Base-by-base conservation (phyloP, 805 yeast genomes). In the Groenewaldozyma salmanticensis region DNA sequence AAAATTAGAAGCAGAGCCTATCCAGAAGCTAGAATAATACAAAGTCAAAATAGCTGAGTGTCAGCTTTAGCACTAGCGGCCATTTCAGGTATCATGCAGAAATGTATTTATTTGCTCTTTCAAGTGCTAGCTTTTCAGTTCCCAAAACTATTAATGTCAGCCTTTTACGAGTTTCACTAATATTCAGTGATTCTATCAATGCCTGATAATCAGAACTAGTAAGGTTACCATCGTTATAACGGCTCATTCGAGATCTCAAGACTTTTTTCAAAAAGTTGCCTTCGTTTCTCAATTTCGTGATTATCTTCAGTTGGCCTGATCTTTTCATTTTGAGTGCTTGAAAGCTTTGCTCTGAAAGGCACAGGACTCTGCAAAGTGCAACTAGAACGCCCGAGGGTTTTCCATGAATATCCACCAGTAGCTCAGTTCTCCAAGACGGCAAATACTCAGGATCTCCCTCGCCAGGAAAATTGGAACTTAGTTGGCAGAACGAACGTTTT, bases 41-140 rank as follows among this genome's bases (percentile, higher is more conserved):
- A 15, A 34, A 19, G 21, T 7, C 13, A 19, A 19, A 34, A 19
- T 34, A n/a, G n/a, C n/a, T n/a, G n/a, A n/a, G n/a, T n/a, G n/a
- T n/a, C n/a, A n/a, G n/a, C n/a, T n/a, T n/a, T n/a, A n/a, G n/a
- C n/a, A n/a, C n/a, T n/a, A n/a, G n/a, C n/a, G n/a, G n/a, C n/a
- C n/a, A n/a, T n/a, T n/a, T n/a, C n/a, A n/a, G n/a, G n/a, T n/a
- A n/a, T n/a, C n/a, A n/a, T n/a, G n/a, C n/a, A n/a, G n/a, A n/a
- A n/a, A n/a, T n/a, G n/a, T n/a, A 3, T 27, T 32, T 38, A 5
- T 31, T 3, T 5, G 45, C 42, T 3, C 52, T 20, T 37, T 57
- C 61, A 2, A 58, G 42, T 9, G 52, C 47, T 15, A 50, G 48
- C 38, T 59, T 59, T 33, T 59, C 64, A 1, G 64, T 56, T 2